A percentile compares a stretch with the other conserved stretches of the same genome.
Evolutionary conservation across 1,139 yeast genomes (phyloP).

Genomic region (Oligophagozyma castellii): DNA sequence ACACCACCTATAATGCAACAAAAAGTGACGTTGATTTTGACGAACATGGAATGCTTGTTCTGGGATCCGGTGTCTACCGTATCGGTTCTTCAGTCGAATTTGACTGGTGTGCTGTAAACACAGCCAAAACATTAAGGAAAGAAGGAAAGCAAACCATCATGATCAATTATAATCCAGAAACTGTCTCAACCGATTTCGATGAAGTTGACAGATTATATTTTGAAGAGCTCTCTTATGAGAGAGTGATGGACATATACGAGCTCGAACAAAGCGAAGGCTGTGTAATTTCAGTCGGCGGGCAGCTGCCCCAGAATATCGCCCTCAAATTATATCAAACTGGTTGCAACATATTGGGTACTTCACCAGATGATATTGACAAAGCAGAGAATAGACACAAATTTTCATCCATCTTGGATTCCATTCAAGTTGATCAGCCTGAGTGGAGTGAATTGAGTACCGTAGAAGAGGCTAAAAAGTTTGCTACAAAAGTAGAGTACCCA

Average conservation of each 20-base stretch:
- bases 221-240: slow-evolving; percentile 88
- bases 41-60: slow-evolving; percentile 79
- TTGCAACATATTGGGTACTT: slow-evolving; percentile 90
- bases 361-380: slow-evolving; percentile 96
- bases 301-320: slow-evolving; percentile 94
- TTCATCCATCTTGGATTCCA: slow-evolving; percentile 92
- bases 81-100: slow-evolving; percentile 91
- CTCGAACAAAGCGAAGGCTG: slow-evolving; percentile 87
- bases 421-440: slow-evolving; percentile 98
- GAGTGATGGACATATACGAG: slow-evolving; percentile 92
- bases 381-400: slow-evolving; percentile 98
- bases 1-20: slow-evolving; percentile 91
- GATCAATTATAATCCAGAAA: slow-evolving; percentile 97
- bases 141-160: slow-evolving; percentile 83
- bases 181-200: slow-evolving; percentile 95
- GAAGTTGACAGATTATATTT: slow-evolving; percentile 96
- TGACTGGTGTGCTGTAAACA: slow-evolving; percentile 94
- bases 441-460: slow-evolving; percentile 96
- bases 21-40: slow-evolving; percentile 73
- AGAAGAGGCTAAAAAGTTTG: slow-evolving; percentile 87
- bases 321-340: slow-evolving; percentile 86
- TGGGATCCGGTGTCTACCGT: slow-evolving; percentile 91
- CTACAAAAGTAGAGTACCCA: slow-evolving; percentile 84
- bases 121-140: slow-evolving; percentile 87
- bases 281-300: slow-evolving; percentile 97